These are phyloP conservation scores for Alternaria infectoria DNA, from an alignment of 2,329 filamentous ascomycete genomes.

Conservation along the genomic window DNA sequence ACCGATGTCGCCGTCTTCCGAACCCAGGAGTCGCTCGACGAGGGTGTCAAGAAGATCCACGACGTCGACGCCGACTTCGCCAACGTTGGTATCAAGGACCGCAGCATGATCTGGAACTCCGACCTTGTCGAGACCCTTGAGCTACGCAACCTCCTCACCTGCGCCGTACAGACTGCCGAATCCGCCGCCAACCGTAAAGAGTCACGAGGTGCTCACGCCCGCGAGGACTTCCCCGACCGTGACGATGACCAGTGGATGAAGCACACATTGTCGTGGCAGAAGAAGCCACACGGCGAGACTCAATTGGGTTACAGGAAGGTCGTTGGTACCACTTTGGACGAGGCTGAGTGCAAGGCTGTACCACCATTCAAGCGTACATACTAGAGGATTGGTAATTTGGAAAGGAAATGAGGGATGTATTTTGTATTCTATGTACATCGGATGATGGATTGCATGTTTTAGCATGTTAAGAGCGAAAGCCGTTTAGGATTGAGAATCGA, in stretches of 20 bases:
- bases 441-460: conserved; percentile 25
- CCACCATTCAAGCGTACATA: conserved; percentile 96
- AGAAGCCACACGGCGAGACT: conserved; percentile 84
- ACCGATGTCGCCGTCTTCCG: conserved; percentile 96
- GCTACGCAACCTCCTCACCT: conserved; percentile 92
- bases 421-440: conserved; percentile 48
- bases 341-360: conserved; percentile 94
- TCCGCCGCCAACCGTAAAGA: conserved; percentile 94
- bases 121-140: conserved; percentile 96
- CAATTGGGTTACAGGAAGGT: conserved; percentile 88
- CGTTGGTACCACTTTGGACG: conserved; percentile 82
- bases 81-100: conserved; percentile 93
- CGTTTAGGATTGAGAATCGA: background rate
- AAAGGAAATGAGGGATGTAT: conserved; percentile 9
- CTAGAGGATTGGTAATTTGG: conserved; percentile 56
- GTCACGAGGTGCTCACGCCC: conserved; percentile 94
- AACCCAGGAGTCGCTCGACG: conserved; percentile 89
- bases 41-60: conserved; percentile 87
- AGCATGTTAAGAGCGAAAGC: conserved; percentile 7
- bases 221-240: conserved; percentile 94
- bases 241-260: conserved; percentile 99
- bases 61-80: conserved; percentile 81
- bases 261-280: conserved; percentile 97
- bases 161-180: conserved; percentile 93
- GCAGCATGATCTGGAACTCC: conserved; percentile 99